Conservation (phyloP, 768 basidiomycete species). For the Serendipita sp. region DNA sequence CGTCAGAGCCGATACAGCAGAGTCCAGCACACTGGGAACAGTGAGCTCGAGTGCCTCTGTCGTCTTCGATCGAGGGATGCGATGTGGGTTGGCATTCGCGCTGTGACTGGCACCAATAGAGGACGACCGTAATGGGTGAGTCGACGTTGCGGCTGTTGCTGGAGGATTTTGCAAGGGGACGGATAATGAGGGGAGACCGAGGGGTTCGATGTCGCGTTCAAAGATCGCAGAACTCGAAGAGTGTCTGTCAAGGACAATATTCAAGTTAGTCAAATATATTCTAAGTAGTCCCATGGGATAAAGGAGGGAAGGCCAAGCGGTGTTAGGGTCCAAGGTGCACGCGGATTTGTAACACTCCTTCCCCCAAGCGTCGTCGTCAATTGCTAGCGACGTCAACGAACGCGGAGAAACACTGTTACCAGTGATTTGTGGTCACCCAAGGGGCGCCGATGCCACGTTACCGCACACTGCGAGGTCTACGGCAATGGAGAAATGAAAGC, state of each 20-base stretch:
- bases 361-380: no score
- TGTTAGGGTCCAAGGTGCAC: no score
- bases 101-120: constrained; percentile 21
- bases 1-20: constrained; percentile 59
- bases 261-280: not conserved
- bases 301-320: no score
- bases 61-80: constrained; percentile 52
- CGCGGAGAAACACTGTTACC: no score
- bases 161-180: not conserved
- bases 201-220: constrained; percentile 68
- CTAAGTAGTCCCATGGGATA: no score
- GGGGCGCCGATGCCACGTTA: no score
- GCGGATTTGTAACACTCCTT: no score
- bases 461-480: no score
- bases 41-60: constrained; percentile 61
- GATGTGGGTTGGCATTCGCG: constrained; percentile 35
- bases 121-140: constrained; percentile 23
- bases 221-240: constrained; percentile 85
- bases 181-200: constrained; percentile 12
- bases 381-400: no score
- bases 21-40: constrained; percentile 77
- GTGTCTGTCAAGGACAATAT: constrained; percentile 24
- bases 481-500: no score
- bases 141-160: constrained; percentile 25
- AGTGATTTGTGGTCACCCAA: no score